Base-by-base conservation (phyloP, 495 filamentous ascomycete genomes). In the Rusavskia elegans region DNA sequence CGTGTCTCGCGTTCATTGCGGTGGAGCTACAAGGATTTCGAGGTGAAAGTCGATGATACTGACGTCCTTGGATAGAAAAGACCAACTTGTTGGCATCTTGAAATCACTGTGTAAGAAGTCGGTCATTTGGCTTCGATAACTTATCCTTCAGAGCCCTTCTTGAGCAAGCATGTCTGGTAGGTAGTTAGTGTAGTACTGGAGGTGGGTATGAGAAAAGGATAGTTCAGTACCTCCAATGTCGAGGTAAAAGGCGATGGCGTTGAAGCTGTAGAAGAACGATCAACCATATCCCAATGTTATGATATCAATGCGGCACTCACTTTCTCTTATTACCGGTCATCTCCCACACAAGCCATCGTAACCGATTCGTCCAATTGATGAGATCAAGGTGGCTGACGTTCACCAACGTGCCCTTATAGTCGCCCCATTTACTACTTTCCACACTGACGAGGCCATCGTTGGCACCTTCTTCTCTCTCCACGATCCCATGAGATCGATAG, bases 371-470 rank as follows among this genome's bases (percentile, higher is more conserved):
- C 92, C 90, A 98, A 67, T 96, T 96, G 64, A 96, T 98, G 49
- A 95, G 69, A 59, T 95, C 89, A 5, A 96, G 67, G 66, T 98
- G 92, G 64, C 81, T 93, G 29, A 94, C 87, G 10, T 78, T 80
- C 5, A 89, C 66, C n/a, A 98, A 64, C 3, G 92, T 96, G 4
- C 92, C 92, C 63, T 90, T 85, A 63, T 96, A 96, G 1, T 74
- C 75, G n/a, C 92, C 92, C 89, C 90, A 96, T 59, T 76, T 73
- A 55, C 82, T 83, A 60, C 88, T 95, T 9, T 74, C 67, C 25
- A 96, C 87, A 61, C 85, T 93, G 17, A 98, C 92, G 5, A 98
- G 75, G 0, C 92, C 92, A 57, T 98, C 92, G 63, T 98, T 98
- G 1, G 81, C 77, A 0, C 89, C 90, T 67, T 96, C 92, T 5